Evolutionary conservation across 345 rosid genomes (phyloP).

Genomic region (Laguncularia racemosa): DNA sequence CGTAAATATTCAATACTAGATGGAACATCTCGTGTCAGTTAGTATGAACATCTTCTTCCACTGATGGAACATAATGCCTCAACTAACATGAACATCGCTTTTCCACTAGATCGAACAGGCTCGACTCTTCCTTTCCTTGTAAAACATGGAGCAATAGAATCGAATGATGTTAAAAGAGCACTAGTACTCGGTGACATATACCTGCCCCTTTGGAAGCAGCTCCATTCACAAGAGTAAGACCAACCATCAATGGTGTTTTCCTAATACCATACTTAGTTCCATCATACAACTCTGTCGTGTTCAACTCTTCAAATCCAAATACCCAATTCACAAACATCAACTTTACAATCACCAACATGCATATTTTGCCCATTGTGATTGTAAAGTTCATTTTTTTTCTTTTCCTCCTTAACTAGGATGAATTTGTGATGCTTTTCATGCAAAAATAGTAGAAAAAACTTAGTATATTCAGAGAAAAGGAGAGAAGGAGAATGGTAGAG

Average conservation of each 20-base stretch:
- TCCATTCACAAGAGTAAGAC: constrained; percentile 19
- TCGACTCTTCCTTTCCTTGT: too few species aligned
- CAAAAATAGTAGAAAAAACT: too few species aligned
- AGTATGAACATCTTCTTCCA: too few species aligned
- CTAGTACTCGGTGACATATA: neutral
- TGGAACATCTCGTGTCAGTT: too few species aligned
- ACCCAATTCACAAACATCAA: constrained; percentile 13
- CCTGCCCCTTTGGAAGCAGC: constrained; percentile 35
- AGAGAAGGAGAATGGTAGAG: neutral
- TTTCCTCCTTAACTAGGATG: neutral
- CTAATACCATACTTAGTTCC: constrained; percentile 5
- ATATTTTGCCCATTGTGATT: neutral
- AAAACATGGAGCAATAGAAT: neutral
- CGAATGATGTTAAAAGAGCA: neutral
- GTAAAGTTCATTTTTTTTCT: neutral
- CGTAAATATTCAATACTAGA: too few species aligned
- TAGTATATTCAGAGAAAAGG: neutral
- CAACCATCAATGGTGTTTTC: constrained; percentile 22
- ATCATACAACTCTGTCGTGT: constrained; percentile 9
- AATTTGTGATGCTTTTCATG: too few species aligned
- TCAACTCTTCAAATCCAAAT: constrained; percentile 12
- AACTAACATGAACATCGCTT: too few species aligned
- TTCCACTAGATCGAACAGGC: too few species aligned
- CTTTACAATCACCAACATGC: constrained; percentile 8
- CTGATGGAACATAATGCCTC: too few species aligned